Percentiles rank a stretch among this genome's conserved stretches.
phyloP scores from a whole-genome alignment of 257 asterid genomes.

The Salvia hispanica region DNA sequence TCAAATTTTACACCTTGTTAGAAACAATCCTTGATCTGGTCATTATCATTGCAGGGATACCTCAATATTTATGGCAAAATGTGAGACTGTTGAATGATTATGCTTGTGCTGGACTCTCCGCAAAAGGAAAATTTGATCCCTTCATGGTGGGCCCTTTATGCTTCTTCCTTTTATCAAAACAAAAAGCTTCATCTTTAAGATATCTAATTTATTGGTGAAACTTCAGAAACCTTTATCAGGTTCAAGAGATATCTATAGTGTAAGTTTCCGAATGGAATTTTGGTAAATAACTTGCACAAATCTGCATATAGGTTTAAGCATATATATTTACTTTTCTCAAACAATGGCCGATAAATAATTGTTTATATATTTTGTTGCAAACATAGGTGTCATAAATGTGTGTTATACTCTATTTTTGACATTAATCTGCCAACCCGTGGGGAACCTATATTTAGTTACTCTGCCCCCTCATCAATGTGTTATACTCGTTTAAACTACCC shows the following conservation, averaged over 20 bases:
- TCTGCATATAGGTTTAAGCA: constrained; percentile 18
- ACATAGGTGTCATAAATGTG: too few relatives aligned
- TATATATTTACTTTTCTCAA: too few relatives aligned
- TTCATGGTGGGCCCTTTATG: constrained; percentile 27
- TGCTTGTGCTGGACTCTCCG: constrained; percentile 26
- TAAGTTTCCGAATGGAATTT: constrained; percentile 11
- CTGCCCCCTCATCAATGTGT: too few relatives aligned
- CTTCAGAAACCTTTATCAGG: constrained; percentile 20
- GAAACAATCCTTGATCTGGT: constrained; percentile 35
- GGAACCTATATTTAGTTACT: too few relatives aligned
- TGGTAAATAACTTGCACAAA: constrained; percentile 23
- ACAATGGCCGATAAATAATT: too few relatives aligned
- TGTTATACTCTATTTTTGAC: too few relatives aligned
- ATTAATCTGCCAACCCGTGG: too few relatives aligned
- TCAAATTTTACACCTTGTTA: constrained; percentile 23
- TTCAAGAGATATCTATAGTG: constrained; percentile 25
- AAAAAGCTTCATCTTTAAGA: constrained; percentile 23
- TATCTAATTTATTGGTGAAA: constrained; percentile 30
- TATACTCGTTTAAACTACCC: too few relatives aligned
- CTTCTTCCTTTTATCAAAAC: constrained; percentile 19
- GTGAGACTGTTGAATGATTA: constrained; percentile 40
- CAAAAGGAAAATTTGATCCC: constrained; percentile 33
- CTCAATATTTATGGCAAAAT: constrained; percentile 64
- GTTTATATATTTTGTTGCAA: too few relatives aligned
- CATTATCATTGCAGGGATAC: constrained; percentile 73